Conservation (phyloP, 768 basidiomycete species). For the Tulasnella sp. region DNA sequence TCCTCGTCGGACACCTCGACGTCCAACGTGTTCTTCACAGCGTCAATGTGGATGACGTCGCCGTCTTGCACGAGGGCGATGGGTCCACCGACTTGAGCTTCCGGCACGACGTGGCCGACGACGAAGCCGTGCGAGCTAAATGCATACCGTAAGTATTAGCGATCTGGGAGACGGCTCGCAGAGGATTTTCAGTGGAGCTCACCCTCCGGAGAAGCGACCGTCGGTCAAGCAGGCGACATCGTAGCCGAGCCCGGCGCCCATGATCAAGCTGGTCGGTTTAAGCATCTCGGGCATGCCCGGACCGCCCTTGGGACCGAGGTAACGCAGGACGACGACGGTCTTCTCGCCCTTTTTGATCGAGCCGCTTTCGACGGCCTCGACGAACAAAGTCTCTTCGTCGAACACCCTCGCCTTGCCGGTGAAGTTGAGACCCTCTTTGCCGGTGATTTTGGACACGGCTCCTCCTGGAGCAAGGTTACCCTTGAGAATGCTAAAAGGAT, state of each 20-base stretch:
- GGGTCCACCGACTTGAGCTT: conserved; percentile 88
- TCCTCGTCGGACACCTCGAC: conserved; percentile 69
- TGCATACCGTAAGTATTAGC: conserved; percentile 14
- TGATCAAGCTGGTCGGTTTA: conserved; percentile 93
- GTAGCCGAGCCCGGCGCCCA: conserved; percentile 93
- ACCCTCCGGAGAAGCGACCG: conserved; percentile 98
- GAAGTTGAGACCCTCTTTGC: conserved; percentile 85
- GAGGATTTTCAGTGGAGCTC: conserved; percentile 24
- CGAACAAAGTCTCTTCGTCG: conserved; percentile 80
- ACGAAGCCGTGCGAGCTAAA: conserved; percentile 88
- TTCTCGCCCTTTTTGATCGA: conserved; percentile 92
- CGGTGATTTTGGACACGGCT: conserved; percentile 94
- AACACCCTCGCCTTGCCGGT: conserved; percentile 88
- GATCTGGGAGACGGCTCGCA: conserved; percentile 14
- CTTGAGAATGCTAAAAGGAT: conserved; percentile 56
- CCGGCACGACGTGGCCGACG: conserved; percentile 94
- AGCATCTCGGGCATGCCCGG: conserved; percentile 98
- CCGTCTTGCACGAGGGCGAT: conserved; percentile 86
- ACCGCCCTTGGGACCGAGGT: conserved; percentile 94
- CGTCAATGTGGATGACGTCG: conserved; percentile 79
- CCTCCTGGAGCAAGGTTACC: conserved; percentile 92
- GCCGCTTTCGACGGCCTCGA: conserved; percentile 76
- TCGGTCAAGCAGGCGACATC: conserved; percentile 97
- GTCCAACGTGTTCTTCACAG: conserved; percentile 73
- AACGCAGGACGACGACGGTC: conserved; percentile 88